Conservation (phyloP, 495 filamentous ascomycete genomes). For the Talaromyces proteolyticus region DNA sequence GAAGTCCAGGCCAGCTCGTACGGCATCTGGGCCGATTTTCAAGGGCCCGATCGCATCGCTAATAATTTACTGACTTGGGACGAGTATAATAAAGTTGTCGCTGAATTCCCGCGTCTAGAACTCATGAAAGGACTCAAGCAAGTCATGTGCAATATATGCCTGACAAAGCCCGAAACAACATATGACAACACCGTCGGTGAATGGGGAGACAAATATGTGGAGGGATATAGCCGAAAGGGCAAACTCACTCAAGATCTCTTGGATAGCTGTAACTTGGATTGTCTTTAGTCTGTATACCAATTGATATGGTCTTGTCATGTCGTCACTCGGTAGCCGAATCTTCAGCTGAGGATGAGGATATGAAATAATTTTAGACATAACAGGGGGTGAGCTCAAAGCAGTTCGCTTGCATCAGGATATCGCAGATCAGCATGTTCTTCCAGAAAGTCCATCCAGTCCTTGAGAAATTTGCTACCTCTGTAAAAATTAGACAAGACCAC, state of each 20-base stretch:
- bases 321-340: too few species aligned
- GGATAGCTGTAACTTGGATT: constrained; percentile 7
- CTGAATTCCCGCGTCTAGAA: constrained; percentile 27
- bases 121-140: constrained; percentile 27
- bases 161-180: constrained; percentile 40
- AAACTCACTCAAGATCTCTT: constrained; percentile 8
- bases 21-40: constrained; percentile 45
- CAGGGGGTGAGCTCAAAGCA: too few species aligned
- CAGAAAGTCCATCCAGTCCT: constrained; percentile 82
- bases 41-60: constrained; percentile 21
- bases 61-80: constrained; percentile 22
- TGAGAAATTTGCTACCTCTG: constrained; percentile 76
- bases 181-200: constrained; percentile 39
- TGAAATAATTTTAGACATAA: too few species aligned
- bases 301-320: too few species aligned
- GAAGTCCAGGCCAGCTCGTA: constrained; percentile 32
- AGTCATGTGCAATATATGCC: constrained; percentile 37
- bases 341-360: too few species aligned
- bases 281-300: too few species aligned
- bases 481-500: constrained; percentile 1
- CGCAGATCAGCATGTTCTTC: constrained; percentile 81
- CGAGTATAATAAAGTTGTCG: constrained; percentile 25
- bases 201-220: constrained; percentile 16
- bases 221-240: constrained; percentile 9
- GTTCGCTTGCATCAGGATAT: constrained; percentile 66